These are phyloP conservation scores for Lonicera japonica DNA, from an alignment of 129 eudicot genomes.

Conservation along the genomic window DNA sequence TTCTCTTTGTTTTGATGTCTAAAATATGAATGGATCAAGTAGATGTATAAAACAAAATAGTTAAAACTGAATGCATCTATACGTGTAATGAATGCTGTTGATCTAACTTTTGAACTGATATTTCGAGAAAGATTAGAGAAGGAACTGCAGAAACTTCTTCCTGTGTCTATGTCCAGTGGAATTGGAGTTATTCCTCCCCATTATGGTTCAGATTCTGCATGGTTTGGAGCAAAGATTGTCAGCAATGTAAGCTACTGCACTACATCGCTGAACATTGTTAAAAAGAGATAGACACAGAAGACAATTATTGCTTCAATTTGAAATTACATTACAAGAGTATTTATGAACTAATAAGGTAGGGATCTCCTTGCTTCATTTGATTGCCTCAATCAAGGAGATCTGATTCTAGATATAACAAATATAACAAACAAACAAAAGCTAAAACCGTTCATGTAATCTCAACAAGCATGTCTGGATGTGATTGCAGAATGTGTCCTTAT, in stretches of 20 bases:
- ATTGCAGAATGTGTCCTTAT: too few species aligned
- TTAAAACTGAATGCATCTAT: not conserved
- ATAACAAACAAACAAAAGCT: too few species aligned
- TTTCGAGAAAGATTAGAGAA: slow-evolving; percentile 79
- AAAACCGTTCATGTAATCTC: too few species aligned
- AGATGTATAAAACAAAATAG: too few species aligned
- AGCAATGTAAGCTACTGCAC: slow-evolving; percentile 63
- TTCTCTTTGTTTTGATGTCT: not conserved
- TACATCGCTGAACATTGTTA: not conserved
- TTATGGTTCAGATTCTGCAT: slow-evolving; percentile 79
- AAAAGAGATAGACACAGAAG: not conserved
- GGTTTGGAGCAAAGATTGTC: slow-evolving; percentile 93
- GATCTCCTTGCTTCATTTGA: too few species aligned
- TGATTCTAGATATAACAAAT: too few species aligned
- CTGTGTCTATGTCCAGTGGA: slow-evolving; percentile 53
- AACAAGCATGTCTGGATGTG: too few species aligned
- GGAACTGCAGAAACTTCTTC: slow-evolving; percentile 59
- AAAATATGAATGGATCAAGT: too few species aligned
- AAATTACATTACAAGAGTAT: too few species aligned
- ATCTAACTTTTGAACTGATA: not conserved
- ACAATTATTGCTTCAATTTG: not conserved
- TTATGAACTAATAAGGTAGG: too few species aligned
- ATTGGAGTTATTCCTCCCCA: slow-evolving; percentile 83
- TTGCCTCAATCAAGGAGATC: too few species aligned
- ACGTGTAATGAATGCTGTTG: not conserved